These are phyloP conservation scores for Chrysanthemum seticuspe DNA, from an alignment of 129 eudicot genomes.

Conservation along the genomic window DNA sequence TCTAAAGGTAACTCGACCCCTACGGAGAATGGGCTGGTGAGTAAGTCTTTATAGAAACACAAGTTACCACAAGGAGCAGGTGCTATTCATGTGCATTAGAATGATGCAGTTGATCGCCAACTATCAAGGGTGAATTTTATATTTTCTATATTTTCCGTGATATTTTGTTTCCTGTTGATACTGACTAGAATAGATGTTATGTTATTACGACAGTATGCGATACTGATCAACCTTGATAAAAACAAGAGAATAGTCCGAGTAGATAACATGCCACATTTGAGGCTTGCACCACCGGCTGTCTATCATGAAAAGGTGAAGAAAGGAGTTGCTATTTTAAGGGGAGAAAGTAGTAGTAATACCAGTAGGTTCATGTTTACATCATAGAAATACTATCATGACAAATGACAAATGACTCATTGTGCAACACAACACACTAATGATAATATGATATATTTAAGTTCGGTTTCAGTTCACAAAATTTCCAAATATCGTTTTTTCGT, in stretches of 20 bases:
- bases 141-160: not conserved
- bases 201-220: slow-evolving; percentile 73
- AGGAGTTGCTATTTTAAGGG: slow-evolving; percentile 40
- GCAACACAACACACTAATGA: too few relatives aligned
- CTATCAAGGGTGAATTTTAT: slow-evolving; percentile 63
- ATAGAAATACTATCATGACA: too few relatives aligned
- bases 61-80: slow-evolving; percentile 42
- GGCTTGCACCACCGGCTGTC: slow-evolving; percentile 94
- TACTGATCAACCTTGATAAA: slow-evolving; percentile 65
- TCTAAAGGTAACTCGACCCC: slow-evolving; percentile 6
- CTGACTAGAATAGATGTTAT: not conserved
- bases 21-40: slow-evolving; percentile 54
- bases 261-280: slow-evolving; percentile 66
- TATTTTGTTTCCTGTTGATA: slow-evolving; percentile 1
- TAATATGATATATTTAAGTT: too few relatives aligned
- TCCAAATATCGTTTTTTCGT: too few relatives aligned
- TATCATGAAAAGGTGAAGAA: slow-evolving; percentile 95
- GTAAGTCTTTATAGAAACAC: slow-evolving; percentile 37
- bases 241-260: slow-evolving; percentile 50
- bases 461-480: too few relatives aligned
- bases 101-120: slow-evolving; percentile 41
- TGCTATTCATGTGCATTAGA: slow-evolving; percentile 45
- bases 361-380: not conserved
- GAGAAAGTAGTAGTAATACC: slow-evolving; percentile 48
- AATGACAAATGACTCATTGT: too few relatives aligned